A percentile compares a stretch with the other conserved stretches of the same genome.
Evolutionary conservation across 2,329 filamentous ascomycete genomes (phyloP).

Genomic region (Colletotrichum musae): DNA sequence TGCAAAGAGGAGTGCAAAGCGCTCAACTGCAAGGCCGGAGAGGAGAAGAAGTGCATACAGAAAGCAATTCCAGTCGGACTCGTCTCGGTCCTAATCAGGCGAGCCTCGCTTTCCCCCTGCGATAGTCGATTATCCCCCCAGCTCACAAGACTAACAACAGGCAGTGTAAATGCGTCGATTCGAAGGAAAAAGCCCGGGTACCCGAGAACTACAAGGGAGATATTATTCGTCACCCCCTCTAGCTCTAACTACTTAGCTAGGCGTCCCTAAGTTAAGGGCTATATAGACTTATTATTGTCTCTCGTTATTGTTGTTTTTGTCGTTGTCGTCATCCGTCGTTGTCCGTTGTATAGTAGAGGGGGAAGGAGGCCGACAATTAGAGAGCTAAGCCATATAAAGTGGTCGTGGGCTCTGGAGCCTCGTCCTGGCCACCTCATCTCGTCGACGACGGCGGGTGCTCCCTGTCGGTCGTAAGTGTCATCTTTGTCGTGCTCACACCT

Average conservation of each 20-base stretch:
- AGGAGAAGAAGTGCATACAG: background rate
- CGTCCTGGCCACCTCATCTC: background rate
- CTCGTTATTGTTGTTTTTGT: too few relatives aligned
- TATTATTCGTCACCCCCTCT: too few relatives aligned
- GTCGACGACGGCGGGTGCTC: background rate
- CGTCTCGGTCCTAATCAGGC: background rate
- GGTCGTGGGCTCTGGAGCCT: conserved; percentile 1
- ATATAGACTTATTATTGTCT: too few relatives aligned
- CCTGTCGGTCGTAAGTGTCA: background rate
- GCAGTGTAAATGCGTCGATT: conserved; percentile 1
- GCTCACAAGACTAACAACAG: background rate
- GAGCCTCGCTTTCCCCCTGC: too few relatives aligned
- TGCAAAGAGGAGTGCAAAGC: background rate
- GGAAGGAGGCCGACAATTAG: too few relatives aligned
- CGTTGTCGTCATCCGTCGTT: too few relatives aligned
- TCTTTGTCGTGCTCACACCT: background rate
- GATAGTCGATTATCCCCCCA: fast-evolving
- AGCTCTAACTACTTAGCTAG: too few relatives aligned
- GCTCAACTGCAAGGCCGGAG: background rate
- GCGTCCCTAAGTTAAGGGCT: too few relatives aligned
- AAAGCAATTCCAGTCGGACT: background rate
- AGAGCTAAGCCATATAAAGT: too few relatives aligned
- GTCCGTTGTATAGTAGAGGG: too few relatives aligned
- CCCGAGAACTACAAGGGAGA: background rate
- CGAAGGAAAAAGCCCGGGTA: background rate